Evolutionary conservation across 208 protist species (phyloP), one percentile per base, ranked within the genome.

Genomic region (Wallacemonas sp.): DNA sequence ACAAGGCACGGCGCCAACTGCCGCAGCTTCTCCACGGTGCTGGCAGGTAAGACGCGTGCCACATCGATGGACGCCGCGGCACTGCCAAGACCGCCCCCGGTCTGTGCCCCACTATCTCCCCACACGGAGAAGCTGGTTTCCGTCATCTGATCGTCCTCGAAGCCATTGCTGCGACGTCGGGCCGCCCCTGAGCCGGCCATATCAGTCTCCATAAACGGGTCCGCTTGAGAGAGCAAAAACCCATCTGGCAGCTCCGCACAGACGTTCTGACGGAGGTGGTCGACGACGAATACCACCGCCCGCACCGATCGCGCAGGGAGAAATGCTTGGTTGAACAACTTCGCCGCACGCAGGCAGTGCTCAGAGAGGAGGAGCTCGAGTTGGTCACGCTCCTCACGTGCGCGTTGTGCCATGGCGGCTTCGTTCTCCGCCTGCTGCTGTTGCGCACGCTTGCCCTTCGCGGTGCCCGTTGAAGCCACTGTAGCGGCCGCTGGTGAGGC

Each of bases 251-350:
- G 21, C 21, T 51, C 14, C 6, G 24, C 62, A 26, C 42, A 44
- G 8, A 70, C 54, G 17, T 61, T 30, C 38, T 39, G 44, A 14
- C 56, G 49, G 2, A 80, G 28, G 59, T 80, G 64, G n/a, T 75
- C 42, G 15, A 75, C 68, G 26, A 62, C 69, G 8, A 49, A 41
- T 24, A 53, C 27, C 15, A 72, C 69, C 12, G 75, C 75, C 12
- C 54, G 47, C 28, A 64, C 27, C n/a, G 75, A 68, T 28, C 55
- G 62, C 21, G 75, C 24, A 11, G 75, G 61, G 22, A 55, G 61
- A 4, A 80, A 70, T 45, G 53, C 53, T 28, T 70, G 61, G 30
- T 74, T 80, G 60, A 75, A 75, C 3, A 80, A 58, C 41, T 58
- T 51, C 31, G 75, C 69, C 1, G 75, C 62, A 24, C 53, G 53